Conservation (phyloP, 176 grass and related monocot species). For the Aegilops bicornis region DNA sequence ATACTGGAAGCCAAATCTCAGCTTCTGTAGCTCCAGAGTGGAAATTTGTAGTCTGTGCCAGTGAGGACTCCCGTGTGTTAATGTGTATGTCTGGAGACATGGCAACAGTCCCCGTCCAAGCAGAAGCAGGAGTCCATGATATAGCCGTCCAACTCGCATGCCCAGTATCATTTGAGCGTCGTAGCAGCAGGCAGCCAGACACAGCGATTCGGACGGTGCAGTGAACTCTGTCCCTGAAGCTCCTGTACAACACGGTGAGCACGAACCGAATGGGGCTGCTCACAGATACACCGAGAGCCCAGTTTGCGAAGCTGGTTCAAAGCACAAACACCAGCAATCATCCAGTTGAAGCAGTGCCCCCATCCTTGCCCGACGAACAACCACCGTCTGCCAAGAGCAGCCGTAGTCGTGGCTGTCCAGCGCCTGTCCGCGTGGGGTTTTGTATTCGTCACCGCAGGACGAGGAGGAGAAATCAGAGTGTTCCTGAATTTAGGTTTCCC, state of each 20-base stretch:
- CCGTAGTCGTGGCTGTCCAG: slow-evolving; percentile 33
- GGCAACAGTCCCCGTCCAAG: slow-evolving; percentile 56
- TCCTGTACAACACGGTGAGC: slow-evolving; percentile 26
- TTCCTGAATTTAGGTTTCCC: slow-evolving; percentile 95
- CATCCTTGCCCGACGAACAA: slow-evolving; percentile 54
- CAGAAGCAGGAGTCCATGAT: slow-evolving; percentile 47
- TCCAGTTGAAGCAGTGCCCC: slow-evolving; percentile 15
- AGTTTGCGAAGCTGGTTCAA: background rate
- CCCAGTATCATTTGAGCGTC: slow-evolving; percentile 36
- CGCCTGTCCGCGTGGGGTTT: slow-evolving; percentile 65
- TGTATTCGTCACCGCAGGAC: slow-evolving; percentile 80
- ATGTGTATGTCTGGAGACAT: slow-evolving; percentile 90
- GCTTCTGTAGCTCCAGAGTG: slow-evolving; percentile 71
- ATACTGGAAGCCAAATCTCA: slow-evolving; percentile 86
- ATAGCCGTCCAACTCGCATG: slow-evolving; percentile 74
- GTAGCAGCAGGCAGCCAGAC: slow-evolving; percentile 30
- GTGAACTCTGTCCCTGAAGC: slow-evolving; percentile 25
- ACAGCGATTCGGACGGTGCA: slow-evolving; percentile 43
- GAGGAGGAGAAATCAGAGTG: slow-evolving; percentile 59
- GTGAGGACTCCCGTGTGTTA: slow-evolving; percentile 55
- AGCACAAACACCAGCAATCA: slow-evolving; percentile 13
- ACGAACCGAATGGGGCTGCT: slow-evolving; percentile 26
- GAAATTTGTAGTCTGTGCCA: slow-evolving; percentile 76
- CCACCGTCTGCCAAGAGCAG: slow-evolving; percentile 42
- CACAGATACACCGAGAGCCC: slow-evolving; percentile 18